Base-by-base conservation (phyloP, 2,329 filamentous ascomycete species). In the Epichloe scottii region DNA sequence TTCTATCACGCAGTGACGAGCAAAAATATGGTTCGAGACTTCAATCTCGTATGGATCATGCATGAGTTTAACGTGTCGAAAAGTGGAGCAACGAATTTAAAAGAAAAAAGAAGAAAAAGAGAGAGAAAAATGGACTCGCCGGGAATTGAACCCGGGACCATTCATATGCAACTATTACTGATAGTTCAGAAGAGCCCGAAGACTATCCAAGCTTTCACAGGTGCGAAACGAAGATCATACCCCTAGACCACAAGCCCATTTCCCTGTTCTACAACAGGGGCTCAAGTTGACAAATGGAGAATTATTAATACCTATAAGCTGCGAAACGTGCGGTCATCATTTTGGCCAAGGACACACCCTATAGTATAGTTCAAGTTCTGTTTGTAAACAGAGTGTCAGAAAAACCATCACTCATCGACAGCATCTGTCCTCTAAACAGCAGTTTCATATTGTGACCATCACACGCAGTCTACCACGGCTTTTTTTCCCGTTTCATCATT, bases 221-320 rank as follows among this genome's bases (percentile, higher is more conserved):
- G 51, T 52, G 51, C 51, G 51, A 52, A 52, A 52, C 51, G 51
- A 52, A 52, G 51, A 52, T 52, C 51, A 52, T 52, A 52, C 51
- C 51, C 51, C 51, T 52, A 52, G 51, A 52, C 51, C 51, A 52
- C 51, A 52, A 50, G 51, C 51, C 51, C 51, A 42, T 34, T 5
- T 21, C 37, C 15, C 11, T 2, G 21, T 4, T 2, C 6, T 4
- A 4, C 0, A 30, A 10, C 34, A 26, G 46, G 35, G 10, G 35
- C 21, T 40, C 14, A 2, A 5, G 35, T 49, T 49, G 47, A 33
- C 2, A 0, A 2, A 0, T 1, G 0, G 0, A 0, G 0, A 48
- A 8, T 5, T 48, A 33, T 42, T 12, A 0, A 3, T 1, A 0
- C 0, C n/a, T 33, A 48, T 48, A 15, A 0, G 5, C 11, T 17